Percentiles rank a stretch among this genome's conserved stretches.
Evolutionary conservation across 208 protist species (phyloP).

Genomic region (Leishmania turanica): DNA sequence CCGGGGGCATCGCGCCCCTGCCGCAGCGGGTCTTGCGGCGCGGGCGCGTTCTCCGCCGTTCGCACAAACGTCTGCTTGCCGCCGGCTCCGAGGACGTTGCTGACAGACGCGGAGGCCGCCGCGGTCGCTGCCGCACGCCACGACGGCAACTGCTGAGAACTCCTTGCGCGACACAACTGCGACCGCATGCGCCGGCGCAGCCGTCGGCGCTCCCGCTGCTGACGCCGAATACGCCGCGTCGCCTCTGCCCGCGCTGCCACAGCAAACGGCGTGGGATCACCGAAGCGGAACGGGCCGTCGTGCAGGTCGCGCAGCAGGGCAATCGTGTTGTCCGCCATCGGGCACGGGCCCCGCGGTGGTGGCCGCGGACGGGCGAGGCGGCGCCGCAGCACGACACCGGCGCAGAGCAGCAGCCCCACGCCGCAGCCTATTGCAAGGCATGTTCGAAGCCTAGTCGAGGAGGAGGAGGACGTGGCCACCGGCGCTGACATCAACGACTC

Average conservation of each 20-base stretch:
- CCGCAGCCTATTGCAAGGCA: constrained; percentile 12
- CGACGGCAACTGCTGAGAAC: background rate
- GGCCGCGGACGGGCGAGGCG: constrained; percentile 4
- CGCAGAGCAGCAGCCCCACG: constrained; percentile 17
- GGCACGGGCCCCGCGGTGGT: constrained; percentile 16
- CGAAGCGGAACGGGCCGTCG: constrained; percentile 55
- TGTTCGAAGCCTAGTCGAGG: background rate
- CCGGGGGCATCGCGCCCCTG: background rate
- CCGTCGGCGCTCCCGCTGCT: constrained; percentile 23
- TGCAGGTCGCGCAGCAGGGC: constrained; percentile 39
- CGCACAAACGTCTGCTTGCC: background rate
- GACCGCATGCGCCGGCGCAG: constrained; percentile 25
- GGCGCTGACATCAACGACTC: background rate
- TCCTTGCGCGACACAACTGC: background rate
- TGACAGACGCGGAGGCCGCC: background rate
- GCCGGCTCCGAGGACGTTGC: background rate
- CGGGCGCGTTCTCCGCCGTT: background rate
- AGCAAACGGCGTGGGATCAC: constrained; percentile 28
- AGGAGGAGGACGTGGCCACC: background rate
- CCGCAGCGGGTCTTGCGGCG: background rate
- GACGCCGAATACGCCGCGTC: constrained; percentile 26
- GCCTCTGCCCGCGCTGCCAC: constrained; percentile 24
- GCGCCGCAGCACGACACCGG: constrained; percentile 17
- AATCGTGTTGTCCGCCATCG: constrained; percentile 39
- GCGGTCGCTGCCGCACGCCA: background rate